Percentiles rank a stretch among this genome's conserved stretches.
These are phyloP conservation scores for Malbranchea cinnamomea DNA, from an alignment of 2,329 filamentous ascomycete species.

Conservation along the genomic window DNA sequence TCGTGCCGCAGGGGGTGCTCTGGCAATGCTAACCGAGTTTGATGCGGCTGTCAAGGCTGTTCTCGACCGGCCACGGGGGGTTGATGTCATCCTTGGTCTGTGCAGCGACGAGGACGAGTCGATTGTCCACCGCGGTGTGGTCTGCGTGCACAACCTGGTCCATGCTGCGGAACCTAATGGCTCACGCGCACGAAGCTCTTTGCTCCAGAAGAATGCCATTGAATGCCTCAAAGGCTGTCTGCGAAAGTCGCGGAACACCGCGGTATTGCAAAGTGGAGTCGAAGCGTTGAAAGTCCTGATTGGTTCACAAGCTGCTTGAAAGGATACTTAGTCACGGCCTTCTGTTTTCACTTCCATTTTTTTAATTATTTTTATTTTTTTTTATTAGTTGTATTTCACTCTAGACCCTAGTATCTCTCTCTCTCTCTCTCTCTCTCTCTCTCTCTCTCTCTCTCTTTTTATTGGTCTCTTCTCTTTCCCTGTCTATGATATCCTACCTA, in stretches of 20 bases:
- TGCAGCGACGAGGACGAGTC: constrained; percentile 51
- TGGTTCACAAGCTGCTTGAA: no score
- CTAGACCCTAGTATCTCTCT: constrained; percentile 2
- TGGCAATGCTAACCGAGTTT: constrained; percentile 70
- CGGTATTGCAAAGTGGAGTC: constrained; percentile 56
- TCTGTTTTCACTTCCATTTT: not conserved
- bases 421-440: constrained; percentile 5
- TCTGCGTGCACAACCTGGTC: constrained; percentile 60
- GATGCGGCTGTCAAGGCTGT: constrained; percentile 60
- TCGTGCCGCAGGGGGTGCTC: constrained; percentile 70
- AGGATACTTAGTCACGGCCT: no score
- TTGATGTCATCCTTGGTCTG: constrained; percentile 64
- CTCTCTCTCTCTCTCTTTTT: constrained; percentile 2
- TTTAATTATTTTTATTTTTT: not conserved
- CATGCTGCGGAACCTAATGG: constrained; percentile 52
- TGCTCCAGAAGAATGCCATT: constrained; percentile 49
- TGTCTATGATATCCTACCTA: constrained; percentile 1
- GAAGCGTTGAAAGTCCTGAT: constrained; percentile 57
- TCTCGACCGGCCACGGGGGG: constrained; percentile 53
- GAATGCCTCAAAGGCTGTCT: constrained; percentile 55
- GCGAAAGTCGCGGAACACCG: constrained; percentile 51
- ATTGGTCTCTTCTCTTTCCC: constrained; percentile 1
- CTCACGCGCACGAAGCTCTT: constrained; percentile 40
- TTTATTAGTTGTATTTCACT: constrained; percentile 2
- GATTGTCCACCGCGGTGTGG: constrained; percentile 51